phyloP scores from a whole-genome alignment of 768 basidiomycete genomes.

The Pilatotrama ljubarskyi region DNA sequence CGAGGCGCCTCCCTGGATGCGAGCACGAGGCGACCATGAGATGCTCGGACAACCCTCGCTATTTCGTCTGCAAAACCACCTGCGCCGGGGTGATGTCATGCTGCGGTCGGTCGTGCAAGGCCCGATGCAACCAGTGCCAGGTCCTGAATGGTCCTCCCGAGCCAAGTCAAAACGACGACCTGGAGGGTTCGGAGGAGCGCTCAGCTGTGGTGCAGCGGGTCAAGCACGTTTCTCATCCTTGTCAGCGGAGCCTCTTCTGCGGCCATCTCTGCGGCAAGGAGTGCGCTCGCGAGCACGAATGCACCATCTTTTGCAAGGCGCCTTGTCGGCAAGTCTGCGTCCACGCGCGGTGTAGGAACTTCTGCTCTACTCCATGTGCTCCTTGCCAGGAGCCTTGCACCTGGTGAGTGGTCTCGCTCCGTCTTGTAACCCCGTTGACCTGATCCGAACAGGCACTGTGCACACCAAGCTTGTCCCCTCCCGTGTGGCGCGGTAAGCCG shows the following conservation, averaged over 20 bases:
- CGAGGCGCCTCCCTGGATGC: constrained; percentile 49
- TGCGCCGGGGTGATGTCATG: constrained; percentile 52
- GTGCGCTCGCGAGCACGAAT: constrained; percentile 54
- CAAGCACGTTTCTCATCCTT: constrained; percentile 43
- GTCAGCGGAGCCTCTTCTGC: constrained; percentile 54
- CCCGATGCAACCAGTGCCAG: constrained; percentile 53
- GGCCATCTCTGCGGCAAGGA: constrained; percentile 49
- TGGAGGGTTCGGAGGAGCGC: neutral
- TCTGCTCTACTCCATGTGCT: constrained; percentile 56
- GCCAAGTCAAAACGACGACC: neutral
- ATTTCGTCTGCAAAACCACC: constrained; percentile 38
- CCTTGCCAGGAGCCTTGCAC: constrained; percentile 64
- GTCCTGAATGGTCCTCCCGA: constrained; percentile 18
- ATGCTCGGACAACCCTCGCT: constrained; percentile 48
- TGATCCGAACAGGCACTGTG: constrained; percentile 46
- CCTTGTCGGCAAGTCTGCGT: constrained; percentile 54
- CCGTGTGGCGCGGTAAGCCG: constrained; percentile 72
- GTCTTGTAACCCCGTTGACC: neutral
- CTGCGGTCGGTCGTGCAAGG: constrained; percentile 52
- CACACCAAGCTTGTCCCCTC: constrained; percentile 56
- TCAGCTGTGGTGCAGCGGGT: neutral
- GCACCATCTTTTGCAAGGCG: constrained; percentile 46
- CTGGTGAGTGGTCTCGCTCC: constrained; percentile 38
- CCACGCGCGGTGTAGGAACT: constrained; percentile 49
- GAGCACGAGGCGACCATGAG: constrained; percentile 51